phyloP scores from a whole-genome alignment of 2,329 filamentous ascomycete species.

The Cercospora beticola region DNA sequence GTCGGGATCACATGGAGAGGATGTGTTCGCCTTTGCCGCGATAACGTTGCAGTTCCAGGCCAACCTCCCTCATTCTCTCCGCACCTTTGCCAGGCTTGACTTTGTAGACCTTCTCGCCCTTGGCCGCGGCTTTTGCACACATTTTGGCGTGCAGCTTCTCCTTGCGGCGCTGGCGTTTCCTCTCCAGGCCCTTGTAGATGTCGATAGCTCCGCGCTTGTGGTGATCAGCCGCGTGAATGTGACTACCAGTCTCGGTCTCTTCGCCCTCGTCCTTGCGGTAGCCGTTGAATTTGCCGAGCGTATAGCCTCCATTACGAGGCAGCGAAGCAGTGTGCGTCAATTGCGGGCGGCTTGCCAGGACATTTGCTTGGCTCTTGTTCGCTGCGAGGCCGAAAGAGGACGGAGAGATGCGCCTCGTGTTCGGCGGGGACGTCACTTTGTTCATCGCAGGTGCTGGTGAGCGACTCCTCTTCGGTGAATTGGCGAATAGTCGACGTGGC shows the following conservation, averaged over 20 bases:
- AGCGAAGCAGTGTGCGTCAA: slow-evolving; percentile 81
- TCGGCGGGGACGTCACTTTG: slow-evolving; percentile 65
- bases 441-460: slow-evolving; percentile 41
- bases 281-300: slow-evolving; percentile 39
- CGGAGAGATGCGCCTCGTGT: slow-evolving; percentile 51
- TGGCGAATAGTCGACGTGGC: slow-evolving; percentile 61
- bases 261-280: slow-evolving; percentile 42
- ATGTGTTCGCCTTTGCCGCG: slow-evolving; percentile 61
- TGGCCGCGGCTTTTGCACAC: slow-evolving; percentile 75
- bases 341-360: slow-evolving; percentile 62
- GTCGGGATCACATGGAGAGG: slow-evolving; percentile 41
- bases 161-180: slow-evolving; percentile 86
- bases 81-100: slow-evolving; percentile 82
- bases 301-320: slow-evolving; percentile 71
- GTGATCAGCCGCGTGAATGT: slow-evolving; percentile 47
- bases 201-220: slow-evolving; percentile 92
- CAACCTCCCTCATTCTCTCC: slow-evolving; percentile 89
- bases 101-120: slow-evolving; percentile 59
- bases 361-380: slow-evolving; percentile 43
- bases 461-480: slow-evolving; percentile 66
- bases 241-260: slow-evolving; percentile 34
- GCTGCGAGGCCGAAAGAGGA: slow-evolving; percentile 47
- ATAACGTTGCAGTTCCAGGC: slow-evolving; percentile 81
- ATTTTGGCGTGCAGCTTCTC: slow-evolving; percentile 91
- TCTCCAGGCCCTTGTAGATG: slow-evolving; percentile 93